Percentiles rank a stretch among this genome's conserved stretches.
Evolutionary conservation across 148 eudicot genomes (phyloP).

Genomic region (Fagopyrum esculentum): DNA sequence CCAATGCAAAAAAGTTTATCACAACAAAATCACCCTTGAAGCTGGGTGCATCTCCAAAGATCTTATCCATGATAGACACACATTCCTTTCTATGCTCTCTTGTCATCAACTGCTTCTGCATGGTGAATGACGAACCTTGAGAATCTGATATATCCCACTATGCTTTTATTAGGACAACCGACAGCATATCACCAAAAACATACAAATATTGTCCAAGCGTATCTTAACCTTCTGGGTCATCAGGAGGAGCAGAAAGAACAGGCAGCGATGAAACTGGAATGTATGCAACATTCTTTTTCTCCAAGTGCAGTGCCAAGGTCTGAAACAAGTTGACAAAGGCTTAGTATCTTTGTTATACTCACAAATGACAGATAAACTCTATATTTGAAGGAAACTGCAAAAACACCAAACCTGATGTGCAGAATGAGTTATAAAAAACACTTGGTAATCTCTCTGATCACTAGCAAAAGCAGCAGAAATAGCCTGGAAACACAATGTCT

Average conservation of each 20-base stretch:
- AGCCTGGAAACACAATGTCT: constrained; percentile 32
- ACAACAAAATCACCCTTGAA: constrained; percentile 58
- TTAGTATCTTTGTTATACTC: background rate
- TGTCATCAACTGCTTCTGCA: constrained; percentile 43
- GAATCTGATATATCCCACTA: constrained; percentile 28
- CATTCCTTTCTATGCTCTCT: constrained; percentile 64
- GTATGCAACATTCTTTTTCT: constrained; percentile 36
- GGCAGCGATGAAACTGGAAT: constrained; percentile 68
- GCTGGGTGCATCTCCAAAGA: constrained; percentile 51
- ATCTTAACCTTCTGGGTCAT: constrained; percentile 31
- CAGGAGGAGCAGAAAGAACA: constrained; percentile 51
- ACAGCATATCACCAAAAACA: background rate
- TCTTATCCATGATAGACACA: constrained; percentile 43
- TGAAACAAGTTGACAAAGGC: constrained; percentile 17
- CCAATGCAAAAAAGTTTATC: constrained; percentile 90
- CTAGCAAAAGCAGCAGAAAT: constrained; percentile 80
- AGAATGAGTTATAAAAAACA: constrained; percentile 69
- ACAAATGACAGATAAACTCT: background rate
- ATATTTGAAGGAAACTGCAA: no score
- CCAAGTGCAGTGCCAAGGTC: constrained; percentile 48
- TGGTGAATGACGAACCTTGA: constrained; percentile 29
- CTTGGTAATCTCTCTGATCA: constrained; percentile 53
- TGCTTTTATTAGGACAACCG: constrained; percentile 7
- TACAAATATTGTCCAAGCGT: background rate
- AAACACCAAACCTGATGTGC: constrained; percentile 47